A percentile compares a stretch with the other conserved stretches of the same genome.
These are phyloP conservation scores for Parathielavia hyrcaniae DNA, from an alignment of 495 filamentous ascomycete genomes.

Conservation along the genomic window DNA sequence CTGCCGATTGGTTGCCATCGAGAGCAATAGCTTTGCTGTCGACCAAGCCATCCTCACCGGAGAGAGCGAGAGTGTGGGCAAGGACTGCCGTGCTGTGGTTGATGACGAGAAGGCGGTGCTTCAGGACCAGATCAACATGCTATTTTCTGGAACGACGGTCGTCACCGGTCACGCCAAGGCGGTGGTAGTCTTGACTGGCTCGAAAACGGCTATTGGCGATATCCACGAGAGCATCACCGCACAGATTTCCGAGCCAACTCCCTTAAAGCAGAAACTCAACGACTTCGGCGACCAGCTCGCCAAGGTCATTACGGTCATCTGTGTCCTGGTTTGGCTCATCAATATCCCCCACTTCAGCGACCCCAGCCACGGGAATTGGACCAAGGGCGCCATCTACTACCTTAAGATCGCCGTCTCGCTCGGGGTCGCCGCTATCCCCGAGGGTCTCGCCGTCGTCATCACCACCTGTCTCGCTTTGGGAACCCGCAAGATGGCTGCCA, in stretches of 20 bases:
- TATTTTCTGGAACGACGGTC: constrained; percentile 97
- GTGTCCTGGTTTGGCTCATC: constrained; percentile 94
- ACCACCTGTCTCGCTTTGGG: constrained; percentile 94
- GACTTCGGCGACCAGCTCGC: constrained; percentile 95
- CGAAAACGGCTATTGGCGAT: constrained; percentile 91
- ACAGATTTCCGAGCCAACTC: constrained; percentile 96
- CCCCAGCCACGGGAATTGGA: constrained; percentile 85
- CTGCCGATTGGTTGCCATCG: constrained; percentile 81
- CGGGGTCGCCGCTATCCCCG: constrained; percentile 95
- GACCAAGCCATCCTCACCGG: constrained; percentile 98
- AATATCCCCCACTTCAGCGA: constrained; percentile 97
- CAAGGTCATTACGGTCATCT: constrained; percentile 97
- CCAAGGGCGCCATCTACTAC: constrained; percentile 98
- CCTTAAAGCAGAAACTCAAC: constrained; percentile 96
- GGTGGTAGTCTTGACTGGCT: constrained; percentile 84
- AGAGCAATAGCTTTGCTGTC: constrained; percentile 93
- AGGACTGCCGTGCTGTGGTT: constrained; percentile 60
- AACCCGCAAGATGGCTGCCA: constrained; percentile 95
- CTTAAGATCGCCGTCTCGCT: constrained; percentile 99
- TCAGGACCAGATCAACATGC: constrained; percentile 95
- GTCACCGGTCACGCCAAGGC: constrained; percentile 91
- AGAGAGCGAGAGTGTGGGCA: constrained; percentile 94
- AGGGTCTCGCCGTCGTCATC: constrained; percentile 95
- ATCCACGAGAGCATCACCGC: constrained; percentile 98
- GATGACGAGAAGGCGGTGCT: constrained; percentile 82